Percentiles rank a stretch among this genome's conserved stretches.
Conservation (phyloP, 495 filamentous ascomycete species). For the Tuber borchii region DNA sequence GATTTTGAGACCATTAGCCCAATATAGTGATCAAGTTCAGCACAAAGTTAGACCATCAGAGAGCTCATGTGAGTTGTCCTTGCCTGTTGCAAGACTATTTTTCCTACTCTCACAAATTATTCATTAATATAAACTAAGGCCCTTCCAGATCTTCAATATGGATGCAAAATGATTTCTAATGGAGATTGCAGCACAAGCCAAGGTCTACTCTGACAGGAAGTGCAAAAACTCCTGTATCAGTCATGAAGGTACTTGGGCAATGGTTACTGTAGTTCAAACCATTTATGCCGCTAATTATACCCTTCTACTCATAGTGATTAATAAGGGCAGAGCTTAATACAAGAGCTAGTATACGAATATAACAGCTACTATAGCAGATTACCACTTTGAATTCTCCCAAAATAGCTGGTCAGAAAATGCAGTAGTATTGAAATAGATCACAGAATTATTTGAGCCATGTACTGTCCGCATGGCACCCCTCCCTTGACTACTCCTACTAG, state of each 20-base stretch:
- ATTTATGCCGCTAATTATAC: constrained; percentile 12
- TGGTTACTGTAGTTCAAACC: constrained; percentile 13
- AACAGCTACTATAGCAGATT: background rate
- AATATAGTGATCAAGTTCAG: constrained; percentile 7
- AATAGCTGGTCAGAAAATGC: constrained; percentile 14
- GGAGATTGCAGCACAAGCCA: background rate
- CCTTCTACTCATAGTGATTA: constrained; percentile 7
- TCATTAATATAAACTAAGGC: background rate
- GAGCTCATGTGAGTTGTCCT: constrained; percentile 5
- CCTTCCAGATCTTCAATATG: constrained; percentile 12
- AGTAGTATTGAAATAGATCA: constrained; percentile 9
- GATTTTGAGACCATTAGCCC: constrained; percentile 8
- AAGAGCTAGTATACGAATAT: constrained; percentile 6
- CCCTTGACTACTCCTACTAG: constrained; percentile 8
- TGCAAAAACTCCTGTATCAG: constrained; percentile 2
- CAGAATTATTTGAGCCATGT: constrained; percentile 16
- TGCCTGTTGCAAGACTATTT: constrained; percentile 2
- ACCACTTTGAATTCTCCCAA: background rate
- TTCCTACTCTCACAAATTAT: background rate
- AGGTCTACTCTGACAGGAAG: background rate
- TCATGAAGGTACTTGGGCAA: constrained; percentile 10
- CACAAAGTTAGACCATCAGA: constrained; percentile 6
- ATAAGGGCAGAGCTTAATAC: constrained; percentile 11
- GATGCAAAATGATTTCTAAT: constrained; percentile 16
- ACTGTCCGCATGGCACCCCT: constrained; percentile 2